Evolutionary conservation across 1,139 yeast species (phyloP).

Genomic region (Candida tropicalis): DNA sequence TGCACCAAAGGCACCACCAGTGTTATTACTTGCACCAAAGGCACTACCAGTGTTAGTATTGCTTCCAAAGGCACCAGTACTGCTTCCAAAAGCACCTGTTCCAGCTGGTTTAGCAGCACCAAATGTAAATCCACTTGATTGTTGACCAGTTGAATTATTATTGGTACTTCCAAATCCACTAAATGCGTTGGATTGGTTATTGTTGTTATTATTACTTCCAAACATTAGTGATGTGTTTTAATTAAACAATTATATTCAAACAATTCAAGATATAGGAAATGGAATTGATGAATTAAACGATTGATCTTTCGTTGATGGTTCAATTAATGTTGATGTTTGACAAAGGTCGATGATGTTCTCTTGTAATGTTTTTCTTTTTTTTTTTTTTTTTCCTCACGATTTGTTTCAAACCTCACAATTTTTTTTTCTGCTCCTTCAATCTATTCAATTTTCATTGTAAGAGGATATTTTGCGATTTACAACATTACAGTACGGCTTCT

Average conservation of each 20-base stretch:
- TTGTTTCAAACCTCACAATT: too few species aligned
- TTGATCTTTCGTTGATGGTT: not conserved
- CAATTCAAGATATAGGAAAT: not conserved
- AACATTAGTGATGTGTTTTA: slow-evolving; percentile 6
- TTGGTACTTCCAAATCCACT: slow-evolving; percentile 13
- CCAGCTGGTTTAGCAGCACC: slow-evolving; percentile 22
- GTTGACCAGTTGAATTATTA: slow-evolving; percentile 6
- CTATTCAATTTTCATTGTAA: too few species aligned
- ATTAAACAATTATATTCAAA: not conserved
- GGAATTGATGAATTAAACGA: not conserved
- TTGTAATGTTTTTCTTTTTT: not conserved
- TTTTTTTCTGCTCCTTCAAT: slow-evolving; percentile 4
- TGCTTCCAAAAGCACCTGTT: slow-evolving; percentile 16
- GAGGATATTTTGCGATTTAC: too few species aligned
- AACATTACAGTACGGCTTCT: too few species aligned
- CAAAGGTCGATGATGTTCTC: not conserved
- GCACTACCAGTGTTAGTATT: not conserved
- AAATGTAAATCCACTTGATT: slow-evolving; percentile 9
- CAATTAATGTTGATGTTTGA: not conserved
- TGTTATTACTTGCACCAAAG: slow-evolving; percentile 3
- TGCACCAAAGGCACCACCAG: slow-evolving; percentile 6
- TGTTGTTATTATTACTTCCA: slow-evolving; percentile 6
- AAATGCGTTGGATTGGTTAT: slow-evolving; percentile 8
- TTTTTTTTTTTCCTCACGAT: not conserved
- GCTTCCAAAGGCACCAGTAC: not conserved